Conservation (phyloP, 345 rosid species). For the Rhodamnia rubescens region DNA sequence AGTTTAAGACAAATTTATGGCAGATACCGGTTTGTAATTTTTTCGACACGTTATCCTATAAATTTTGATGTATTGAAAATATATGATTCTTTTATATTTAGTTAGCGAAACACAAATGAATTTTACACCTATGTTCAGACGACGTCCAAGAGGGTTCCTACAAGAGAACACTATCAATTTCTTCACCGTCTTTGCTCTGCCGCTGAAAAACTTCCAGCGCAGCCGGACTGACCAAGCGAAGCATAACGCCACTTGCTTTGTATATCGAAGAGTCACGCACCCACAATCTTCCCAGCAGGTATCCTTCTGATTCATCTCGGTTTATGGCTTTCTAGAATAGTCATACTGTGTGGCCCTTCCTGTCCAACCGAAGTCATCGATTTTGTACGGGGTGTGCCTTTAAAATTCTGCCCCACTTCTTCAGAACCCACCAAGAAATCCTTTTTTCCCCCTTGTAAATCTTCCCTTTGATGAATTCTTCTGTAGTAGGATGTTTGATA, state of each 20-base stretch:
- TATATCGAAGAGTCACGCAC: background rate
- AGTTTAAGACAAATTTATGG: no score
- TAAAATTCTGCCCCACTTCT: background rate
- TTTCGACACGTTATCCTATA: no score
- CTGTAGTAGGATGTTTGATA: background rate
- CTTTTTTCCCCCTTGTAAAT: background rate
- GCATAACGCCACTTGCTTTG: background rate
- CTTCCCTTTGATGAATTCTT: background rate
- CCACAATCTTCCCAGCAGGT: background rate
- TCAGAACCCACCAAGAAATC: background rate
- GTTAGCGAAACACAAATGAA: background rate
- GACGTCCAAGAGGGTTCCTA: background rate
- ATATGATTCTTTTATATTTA: background rate
- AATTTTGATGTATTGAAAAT: background rate
- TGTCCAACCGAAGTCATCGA: background rate
- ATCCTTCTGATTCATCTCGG: background rate
- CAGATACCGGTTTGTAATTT: no score
- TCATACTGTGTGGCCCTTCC: background rate
- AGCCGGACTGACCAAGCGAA: background rate
- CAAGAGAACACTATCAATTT: background rate
- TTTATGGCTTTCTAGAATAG: background rate
- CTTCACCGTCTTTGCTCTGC: background rate
- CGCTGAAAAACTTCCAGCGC: background rate
- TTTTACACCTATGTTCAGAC: background rate
- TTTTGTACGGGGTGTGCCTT: background rate